Base-by-base conservation (phyloP, 2,329 filamentous ascomycete genomes). In the Niveomyces coronatus region DNA sequence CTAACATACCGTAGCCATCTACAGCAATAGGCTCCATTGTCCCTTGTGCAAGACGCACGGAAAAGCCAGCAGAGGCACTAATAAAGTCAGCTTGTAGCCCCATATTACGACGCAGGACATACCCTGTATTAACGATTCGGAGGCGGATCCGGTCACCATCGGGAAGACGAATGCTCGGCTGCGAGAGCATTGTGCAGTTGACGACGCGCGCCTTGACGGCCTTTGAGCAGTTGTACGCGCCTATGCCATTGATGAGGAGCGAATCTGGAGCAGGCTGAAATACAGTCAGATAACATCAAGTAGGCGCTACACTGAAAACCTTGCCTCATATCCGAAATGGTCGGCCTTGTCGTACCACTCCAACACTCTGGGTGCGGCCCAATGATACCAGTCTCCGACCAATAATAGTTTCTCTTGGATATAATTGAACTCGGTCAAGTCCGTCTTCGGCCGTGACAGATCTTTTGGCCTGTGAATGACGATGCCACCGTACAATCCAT, bases 51-150 rank as follows among this genome's bases (percentile, higher is more conserved):
- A 46, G 15, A 9, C 29, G 31, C 8, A 46, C 16, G 4, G 45
- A 46, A 26, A 36, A 42, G 14, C 45, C 45, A 10, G 43, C 35
- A 13, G 45, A 42, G 9, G 43, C 40, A 10, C 42, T 38, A 9
- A 10, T 17, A 22, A 6, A 4, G 29, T 44, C 32, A 33, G 38
- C 18, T 9, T 34, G 14, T 28, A 19, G 11, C 10, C 9, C 10
- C 20, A 26, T 11, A 26, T 23, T 8, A 16, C 13, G 18, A 35
- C n/a, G 24, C 7, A 4, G 7, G 5, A 43, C 41, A 8, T 34
- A 48, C 45, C 48, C 47, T 5, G 43, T 45, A 28, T 50, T 50
- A 4, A 47, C 35, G 9, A 50, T 17, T 1, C 48, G 41, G 2
- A 50, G 36, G 6, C 45, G 38, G 4, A 47, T 39, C 8, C 42